Evolutionary conservation across 306 rosid genomes (phyloP).

Genomic region (Cotoneaster glaucophyllus): DNA sequence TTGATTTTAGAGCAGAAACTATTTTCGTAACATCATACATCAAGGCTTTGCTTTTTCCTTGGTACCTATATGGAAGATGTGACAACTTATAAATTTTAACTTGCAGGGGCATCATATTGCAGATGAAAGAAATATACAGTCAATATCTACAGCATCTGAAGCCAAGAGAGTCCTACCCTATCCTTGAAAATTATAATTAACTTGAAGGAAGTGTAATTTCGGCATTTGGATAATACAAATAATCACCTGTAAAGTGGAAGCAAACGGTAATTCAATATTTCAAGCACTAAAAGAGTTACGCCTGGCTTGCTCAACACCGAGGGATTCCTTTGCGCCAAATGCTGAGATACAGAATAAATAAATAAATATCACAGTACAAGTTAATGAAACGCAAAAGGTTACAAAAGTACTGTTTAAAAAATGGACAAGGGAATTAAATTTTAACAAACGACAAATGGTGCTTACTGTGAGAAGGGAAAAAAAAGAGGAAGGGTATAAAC

Average conservation of each 20-base stretch:
- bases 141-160: conserved; percentile 6
- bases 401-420: background rate
- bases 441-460: background rate
- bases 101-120: conserved; percentile 7
- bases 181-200: background rate
- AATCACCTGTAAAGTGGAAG: conserved; percentile 94
- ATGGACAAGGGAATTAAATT: background rate
- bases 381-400: background rate
- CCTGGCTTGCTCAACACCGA: conserved; percentile 88
- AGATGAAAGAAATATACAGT: background rate
- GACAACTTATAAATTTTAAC: conserved; percentile 16
- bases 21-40: conserved; percentile 98
- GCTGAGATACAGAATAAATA: conserved; percentile 43
- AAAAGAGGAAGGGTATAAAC: background rate
- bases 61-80: conserved; percentile 54
- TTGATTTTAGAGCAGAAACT: conserved; percentile 69
- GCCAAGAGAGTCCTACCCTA: conserved; percentile 2
- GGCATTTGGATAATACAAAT: conserved; percentile 7
- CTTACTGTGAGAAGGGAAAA: background rate
- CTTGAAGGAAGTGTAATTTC: background rate
- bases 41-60: conserved; percentile 88
- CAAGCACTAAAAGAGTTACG: conserved; percentile 89
- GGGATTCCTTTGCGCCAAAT: conserved; percentile 75
- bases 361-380: background rate
- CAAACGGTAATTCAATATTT: conserved; percentile 90